Evolutionary conservation across 2,329 filamentous ascomycete genomes (phyloP).

Genomic region (Penicillium rolfsii): DNA sequence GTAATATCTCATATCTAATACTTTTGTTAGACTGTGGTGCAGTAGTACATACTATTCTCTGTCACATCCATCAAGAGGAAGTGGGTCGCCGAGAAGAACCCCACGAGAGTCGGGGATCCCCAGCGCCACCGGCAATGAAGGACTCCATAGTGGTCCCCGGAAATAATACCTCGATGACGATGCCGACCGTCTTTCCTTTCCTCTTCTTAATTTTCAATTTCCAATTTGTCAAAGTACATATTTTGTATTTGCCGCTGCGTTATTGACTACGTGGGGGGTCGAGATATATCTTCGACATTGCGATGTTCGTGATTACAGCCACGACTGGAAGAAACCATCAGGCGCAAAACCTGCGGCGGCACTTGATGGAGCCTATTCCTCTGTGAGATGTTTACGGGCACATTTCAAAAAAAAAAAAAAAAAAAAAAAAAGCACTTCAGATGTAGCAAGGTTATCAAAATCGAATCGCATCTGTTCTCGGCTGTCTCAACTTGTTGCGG

Average conservation of each 20-base stretch:
- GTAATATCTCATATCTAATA: too few relatives aligned
- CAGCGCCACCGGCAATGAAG: too few relatives aligned
- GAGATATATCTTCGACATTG: conserved; percentile 56
- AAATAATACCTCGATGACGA: neutral
- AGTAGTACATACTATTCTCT: too few relatives aligned
- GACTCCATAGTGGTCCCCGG: neutral
- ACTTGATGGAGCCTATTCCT: conserved; percentile 85
- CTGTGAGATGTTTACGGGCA: conserved; percentile 78
- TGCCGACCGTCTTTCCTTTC: neutral
- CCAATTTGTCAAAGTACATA: neutral
- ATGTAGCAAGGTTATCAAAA: conserved; percentile 35
- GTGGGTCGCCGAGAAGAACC: too few relatives aligned
- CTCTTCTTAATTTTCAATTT: neutral
- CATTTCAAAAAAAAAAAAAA: conserved; percentile 51
- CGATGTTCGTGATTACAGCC: conserved; percentile 55
- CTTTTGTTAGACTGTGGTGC: too few relatives aligned
- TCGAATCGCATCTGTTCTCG: neutral
- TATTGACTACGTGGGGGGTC: too few relatives aligned
- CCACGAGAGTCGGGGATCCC: too few relatives aligned
- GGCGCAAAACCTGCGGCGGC: conserved; percentile 79
- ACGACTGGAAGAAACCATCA: conserved; percentile 58
- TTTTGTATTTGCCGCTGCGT: too few relatives aligned
- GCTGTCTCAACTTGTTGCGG: conserved; percentile 3
- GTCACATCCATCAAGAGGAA: too few relatives aligned
- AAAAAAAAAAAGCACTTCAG: conserved; percentile 20